Conservation (phyloP, 2,329 filamentous ascomycete genomes). For the Mycosphaerella sp. region DNA sequence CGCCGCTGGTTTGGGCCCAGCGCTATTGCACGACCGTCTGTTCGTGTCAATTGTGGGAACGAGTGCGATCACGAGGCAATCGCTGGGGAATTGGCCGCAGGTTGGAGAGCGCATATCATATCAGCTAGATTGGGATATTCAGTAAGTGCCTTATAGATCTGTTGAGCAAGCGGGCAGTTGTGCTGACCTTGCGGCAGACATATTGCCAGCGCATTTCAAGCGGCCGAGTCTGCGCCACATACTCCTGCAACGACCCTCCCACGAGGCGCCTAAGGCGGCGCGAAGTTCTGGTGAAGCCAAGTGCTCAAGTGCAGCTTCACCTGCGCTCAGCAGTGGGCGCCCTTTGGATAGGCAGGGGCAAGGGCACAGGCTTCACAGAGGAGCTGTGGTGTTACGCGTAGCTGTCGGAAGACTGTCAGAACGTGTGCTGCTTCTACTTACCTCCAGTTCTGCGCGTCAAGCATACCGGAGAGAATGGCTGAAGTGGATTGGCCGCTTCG, state of each 20-base stretch:
- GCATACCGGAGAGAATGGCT: not conserved
- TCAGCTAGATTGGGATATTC: slow-evolving; percentile 1
- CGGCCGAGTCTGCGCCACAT: not conserved
- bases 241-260: not conserved
- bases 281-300: not conserved
- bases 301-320: not conserved
- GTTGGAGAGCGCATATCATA: not conserved
- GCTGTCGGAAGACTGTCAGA: not conserved
- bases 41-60: not conserved
- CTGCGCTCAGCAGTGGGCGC: not conserved
- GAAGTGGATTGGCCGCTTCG: slow-evolving; percentile 10
- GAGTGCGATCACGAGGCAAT: not conserved
- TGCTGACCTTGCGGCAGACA: slow-evolving; percentile 3
- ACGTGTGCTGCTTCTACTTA: not conserved
- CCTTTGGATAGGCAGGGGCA: not conserved
- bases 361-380: not conserved
- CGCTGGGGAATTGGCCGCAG: too few relatives aligned
- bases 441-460: not conserved
- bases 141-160: not conserved
- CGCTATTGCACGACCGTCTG: not conserved
- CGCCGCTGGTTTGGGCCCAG: not conserved
- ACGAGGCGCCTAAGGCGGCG: not conserved
- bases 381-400: not conserved
- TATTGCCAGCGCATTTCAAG: not conserved
- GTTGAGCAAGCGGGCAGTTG: too few relatives aligned